A percentile compares a stretch with the other conserved stretches of the same genome.
Conservation (phyloP, 169 alveolate species). For the Plasmodium vinckei region DNA sequence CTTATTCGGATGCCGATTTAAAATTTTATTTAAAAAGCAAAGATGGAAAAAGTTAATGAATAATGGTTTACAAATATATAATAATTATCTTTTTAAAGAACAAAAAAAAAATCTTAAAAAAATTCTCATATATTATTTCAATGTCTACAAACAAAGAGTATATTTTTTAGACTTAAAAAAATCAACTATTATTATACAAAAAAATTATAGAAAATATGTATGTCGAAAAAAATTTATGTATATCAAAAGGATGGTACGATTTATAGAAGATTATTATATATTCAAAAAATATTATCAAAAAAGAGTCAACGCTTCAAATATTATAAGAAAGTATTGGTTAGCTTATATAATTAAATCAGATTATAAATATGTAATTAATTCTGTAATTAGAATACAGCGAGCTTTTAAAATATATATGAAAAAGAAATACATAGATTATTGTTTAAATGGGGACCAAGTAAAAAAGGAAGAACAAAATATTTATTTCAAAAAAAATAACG, state of each 20-base stretch:
- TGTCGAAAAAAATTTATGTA: conserved; percentile 39
- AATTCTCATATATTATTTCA: conserved; percentile 56
- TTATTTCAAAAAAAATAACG: neutral
- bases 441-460: conserved; percentile 24
- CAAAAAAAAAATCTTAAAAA: conserved; percentile 27
- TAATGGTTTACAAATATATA: conserved; percentile 34
- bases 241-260: conserved; percentile 19
- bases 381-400: conserved; percentile 45
- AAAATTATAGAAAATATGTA: conserved; percentile 33
- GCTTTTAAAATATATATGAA: conserved; percentile 64
- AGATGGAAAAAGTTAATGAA: conserved; percentile 63
- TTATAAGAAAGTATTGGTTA: conserved; percentile 63
- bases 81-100: conserved; percentile 35
- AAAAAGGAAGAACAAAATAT: conserved; percentile 13
- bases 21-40: conserved; percentile 56
- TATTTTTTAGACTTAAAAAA: conserved; percentile 32
- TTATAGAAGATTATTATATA: conserved; percentile 67
- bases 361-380: conserved; percentile 27
- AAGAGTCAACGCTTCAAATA: conserved; percentile 45
- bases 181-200: conserved; percentile 46
- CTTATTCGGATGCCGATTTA: conserved; percentile 68
- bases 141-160: conserved; percentile 68
- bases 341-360: conserved; percentile 59
- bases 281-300: conserved; percentile 54
- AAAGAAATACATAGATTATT: conserved; percentile 40